Evolutionary conservation across 768 basidiomycete species (phyloP).

Genomic region (Lepiota brunneoincarnata): DNA sequence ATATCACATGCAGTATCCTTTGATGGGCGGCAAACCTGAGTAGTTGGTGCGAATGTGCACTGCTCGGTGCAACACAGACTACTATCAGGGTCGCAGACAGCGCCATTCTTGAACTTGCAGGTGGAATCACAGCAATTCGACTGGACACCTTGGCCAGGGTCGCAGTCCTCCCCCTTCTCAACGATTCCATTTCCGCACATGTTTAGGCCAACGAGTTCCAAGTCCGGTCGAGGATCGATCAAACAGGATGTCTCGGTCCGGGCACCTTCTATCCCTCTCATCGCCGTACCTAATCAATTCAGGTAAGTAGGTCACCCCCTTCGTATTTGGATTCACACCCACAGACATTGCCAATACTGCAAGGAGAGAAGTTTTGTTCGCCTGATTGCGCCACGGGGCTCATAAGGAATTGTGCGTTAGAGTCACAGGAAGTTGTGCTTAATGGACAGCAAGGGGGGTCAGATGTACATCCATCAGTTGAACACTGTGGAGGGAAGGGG

Average conservation of each 20-base stretch:
- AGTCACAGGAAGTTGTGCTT: constrained; percentile 54
- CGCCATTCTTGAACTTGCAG: constrained; percentile 70
- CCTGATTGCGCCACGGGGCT: constrained; percentile 65
- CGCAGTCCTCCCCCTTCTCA: constrained; percentile 83
- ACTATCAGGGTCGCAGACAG: constrained; percentile 78
- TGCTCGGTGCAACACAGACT: constrained; percentile 69
- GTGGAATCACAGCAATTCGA: constrained; percentile 75
- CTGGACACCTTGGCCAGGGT: constrained; percentile 62
- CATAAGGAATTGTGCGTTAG: constrained; percentile 77
- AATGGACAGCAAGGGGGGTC: constrained; percentile 69
- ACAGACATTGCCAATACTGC: constrained; percentile 87
- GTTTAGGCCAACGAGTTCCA: constrained; percentile 56
- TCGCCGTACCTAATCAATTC: constrained; percentile 51
- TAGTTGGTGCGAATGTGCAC: constrained; percentile 68
- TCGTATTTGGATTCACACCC: constrained; percentile 20
- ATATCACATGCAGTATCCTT: constrained; percentile 67
- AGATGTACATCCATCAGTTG: constrained; percentile 53
- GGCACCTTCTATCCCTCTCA: constrained; percentile 43
- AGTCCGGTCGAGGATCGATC: constrained; percentile 47
- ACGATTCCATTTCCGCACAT: constrained; percentile 87
- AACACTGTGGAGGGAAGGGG: constrained; percentile 43
- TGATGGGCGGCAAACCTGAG: constrained; percentile 69
- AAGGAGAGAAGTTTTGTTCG: constrained; percentile 73
- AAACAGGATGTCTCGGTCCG: constrained; percentile 67
- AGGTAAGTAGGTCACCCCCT: not conserved